A percentile compares a stretch with the other conserved stretches of the same genome.
Evolutionary conservation across 169 alveolate genomes (phyloP).

Genomic region (Plasmodium yoelii): DNA sequence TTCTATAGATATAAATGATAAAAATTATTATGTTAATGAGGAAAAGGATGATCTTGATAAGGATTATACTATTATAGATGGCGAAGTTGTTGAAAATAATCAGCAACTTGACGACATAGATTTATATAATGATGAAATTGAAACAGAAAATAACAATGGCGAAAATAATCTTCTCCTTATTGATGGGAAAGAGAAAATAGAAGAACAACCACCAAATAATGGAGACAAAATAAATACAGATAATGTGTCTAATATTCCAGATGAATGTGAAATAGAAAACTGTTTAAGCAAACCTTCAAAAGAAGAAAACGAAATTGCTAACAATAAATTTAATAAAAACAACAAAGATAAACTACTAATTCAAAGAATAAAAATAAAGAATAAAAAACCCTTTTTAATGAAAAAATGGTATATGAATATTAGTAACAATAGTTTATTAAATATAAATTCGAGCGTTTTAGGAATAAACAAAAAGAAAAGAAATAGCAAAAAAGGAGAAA

Average conservation of each 20-base stretch:
- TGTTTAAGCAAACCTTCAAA: neutral
- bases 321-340: neutral
- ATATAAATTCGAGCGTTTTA: neutral
- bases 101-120: neutral
- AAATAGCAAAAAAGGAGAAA: conserved; percentile 14
- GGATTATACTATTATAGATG: neutral
- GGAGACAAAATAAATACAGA: neutral
- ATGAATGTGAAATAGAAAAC: neutral
- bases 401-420: conserved; percentile 13
- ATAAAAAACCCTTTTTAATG: conserved; percentile 4
- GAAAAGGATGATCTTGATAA: neutral
- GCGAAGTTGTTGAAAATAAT: neutral
- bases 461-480: conserved; percentile 3
- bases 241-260: neutral
- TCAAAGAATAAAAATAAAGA: neutral
- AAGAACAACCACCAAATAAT: neutral
- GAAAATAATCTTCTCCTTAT: neutral
- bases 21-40: neutral
- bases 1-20: neutral
- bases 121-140: neutral
- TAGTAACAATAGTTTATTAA: conserved; percentile 27
- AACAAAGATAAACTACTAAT: neutral
- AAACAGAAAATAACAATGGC: neutral
- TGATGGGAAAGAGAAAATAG: neutral
- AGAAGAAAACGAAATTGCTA: neutral